Evolutionary conservation across 768 basidiomycete genomes (phyloP).

Genomic region (Jaapia argillacea): DNA sequence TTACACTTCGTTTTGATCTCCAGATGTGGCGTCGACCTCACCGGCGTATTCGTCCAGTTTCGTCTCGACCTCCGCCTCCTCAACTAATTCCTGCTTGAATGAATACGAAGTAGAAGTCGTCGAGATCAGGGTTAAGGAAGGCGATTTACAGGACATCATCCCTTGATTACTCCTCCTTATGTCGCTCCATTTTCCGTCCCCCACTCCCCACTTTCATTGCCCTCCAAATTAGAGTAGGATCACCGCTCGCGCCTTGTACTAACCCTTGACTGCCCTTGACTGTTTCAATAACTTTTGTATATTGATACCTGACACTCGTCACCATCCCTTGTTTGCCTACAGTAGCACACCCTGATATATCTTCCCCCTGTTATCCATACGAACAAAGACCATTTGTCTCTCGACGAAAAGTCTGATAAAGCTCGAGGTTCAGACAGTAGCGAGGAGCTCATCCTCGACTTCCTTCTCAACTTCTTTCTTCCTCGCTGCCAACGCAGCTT

Average conservation of each 20-base stretch:
- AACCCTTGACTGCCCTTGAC: too few relatives aligned
- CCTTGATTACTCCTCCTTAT: constrained; percentile 25
- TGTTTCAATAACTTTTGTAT: not conserved
- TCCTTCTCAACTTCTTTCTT: too few relatives aligned
- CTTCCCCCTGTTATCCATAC: constrained; percentile 2
- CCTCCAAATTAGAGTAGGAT: too few relatives aligned
- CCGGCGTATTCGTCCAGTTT: constrained; percentile 62
- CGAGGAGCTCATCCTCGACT: constrained; percentile 57
- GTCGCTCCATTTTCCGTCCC: too few relatives aligned
- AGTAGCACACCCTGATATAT: constrained; percentile 6
- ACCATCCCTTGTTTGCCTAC: not conserved
- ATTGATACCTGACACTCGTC: not conserved
- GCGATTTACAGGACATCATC: constrained; percentile 69
- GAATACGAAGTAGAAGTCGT: constrained; percentile 84
- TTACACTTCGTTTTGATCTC: constrained; percentile 6
- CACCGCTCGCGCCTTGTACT: too few relatives aligned
- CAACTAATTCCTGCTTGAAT: constrained; percentile 53
- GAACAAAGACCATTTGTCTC: not conserved
- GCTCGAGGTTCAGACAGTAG: constrained; percentile 21
- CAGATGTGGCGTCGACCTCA: constrained; percentile 78
- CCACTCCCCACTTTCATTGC: constrained; percentile 5
- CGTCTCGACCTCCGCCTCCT: constrained; percentile 58
- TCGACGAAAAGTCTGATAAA: not conserved
- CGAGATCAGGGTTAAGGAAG: constrained; percentile 76
- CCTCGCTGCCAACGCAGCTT: constrained; percentile 40